Percentiles rank a stretch among this genome's conserved stretches.
phyloP scores from a whole-genome alignment of 1,284 basidiomycete species.

The Trichosporon sp. region DNA sequence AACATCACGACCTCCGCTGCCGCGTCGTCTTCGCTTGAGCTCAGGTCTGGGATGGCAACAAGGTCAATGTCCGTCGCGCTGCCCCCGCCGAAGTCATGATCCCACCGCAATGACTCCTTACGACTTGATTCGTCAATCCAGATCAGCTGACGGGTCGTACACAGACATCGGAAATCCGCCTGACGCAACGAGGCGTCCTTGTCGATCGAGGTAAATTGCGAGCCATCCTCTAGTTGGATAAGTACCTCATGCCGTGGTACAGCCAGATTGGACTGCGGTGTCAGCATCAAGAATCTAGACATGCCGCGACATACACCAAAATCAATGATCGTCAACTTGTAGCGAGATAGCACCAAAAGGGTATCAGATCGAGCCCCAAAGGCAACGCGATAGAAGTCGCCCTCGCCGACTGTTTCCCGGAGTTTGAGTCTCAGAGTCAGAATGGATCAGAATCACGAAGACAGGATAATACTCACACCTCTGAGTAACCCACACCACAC shows the following conservation, averaged over 20 bases:
- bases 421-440: constrained; percentile 21
- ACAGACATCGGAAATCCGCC: constrained; percentile 17
- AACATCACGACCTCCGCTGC: not conserved
- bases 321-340: constrained; percentile 22
- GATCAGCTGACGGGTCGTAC: constrained; percentile 30
- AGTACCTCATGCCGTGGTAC: not conserved
- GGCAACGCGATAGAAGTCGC: constrained; percentile 31
- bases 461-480: constrained; percentile 2
- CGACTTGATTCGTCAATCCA: constrained; percentile 34
- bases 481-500: not conserved
- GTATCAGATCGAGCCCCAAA: constrained; percentile 31
- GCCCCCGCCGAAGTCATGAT: constrained; percentile 26
- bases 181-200: constrained; percentile 20
- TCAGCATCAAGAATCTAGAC: not conserved
- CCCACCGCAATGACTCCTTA: constrained; percentile 22
- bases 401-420: constrained; percentile 10
- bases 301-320: constrained; percentile 18
- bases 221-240: not conserved
- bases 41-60: not conserved
- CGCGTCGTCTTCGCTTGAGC: too few relatives aligned
- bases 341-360: constrained; percentile 28
- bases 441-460: not conserved
- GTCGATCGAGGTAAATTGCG: constrained; percentile 27
- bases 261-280: not conserved
- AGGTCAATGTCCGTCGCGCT: constrained; percentile 21